phyloP scores from a whole-genome alignment of 1,139 yeast species.

The Hyphopichia buzzinii region DNA sequence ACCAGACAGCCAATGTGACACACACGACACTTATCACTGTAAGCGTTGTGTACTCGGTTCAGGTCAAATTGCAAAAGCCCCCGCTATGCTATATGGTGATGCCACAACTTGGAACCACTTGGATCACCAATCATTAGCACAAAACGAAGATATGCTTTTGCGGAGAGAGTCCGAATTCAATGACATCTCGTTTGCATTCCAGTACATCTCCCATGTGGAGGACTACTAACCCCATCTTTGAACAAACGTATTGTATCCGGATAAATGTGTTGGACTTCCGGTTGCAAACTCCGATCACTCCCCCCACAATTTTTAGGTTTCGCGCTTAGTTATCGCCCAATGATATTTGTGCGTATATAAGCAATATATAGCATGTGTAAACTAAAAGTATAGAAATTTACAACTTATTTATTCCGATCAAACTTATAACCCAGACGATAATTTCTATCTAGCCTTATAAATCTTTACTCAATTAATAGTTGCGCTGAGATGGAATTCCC shows the following conservation, averaged over 20 bases:
- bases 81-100: constrained; percentile 96
- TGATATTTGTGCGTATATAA: no score
- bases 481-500: constrained; percentile 24
- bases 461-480: no score
- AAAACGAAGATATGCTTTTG: constrained; percentile 74
- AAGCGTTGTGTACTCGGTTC: constrained; percentile 62
- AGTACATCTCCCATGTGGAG: constrained; percentile 73
- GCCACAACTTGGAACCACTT: constrained; percentile 97
- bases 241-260: background rate
- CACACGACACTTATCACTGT: constrained; percentile 91
- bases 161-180: constrained; percentile 67
- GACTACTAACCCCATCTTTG: constrained; percentile 2
- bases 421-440: no score
- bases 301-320: no score
- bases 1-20: constrained; percentile 72
- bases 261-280: background rate
- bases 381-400: no score
- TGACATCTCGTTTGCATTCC: constrained; percentile 85
- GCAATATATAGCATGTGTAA: no score
- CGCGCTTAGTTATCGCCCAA: no score
- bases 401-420: no score
- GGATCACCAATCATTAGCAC: constrained; percentile 54
- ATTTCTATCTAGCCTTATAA: no score
- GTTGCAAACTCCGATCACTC: background rate
- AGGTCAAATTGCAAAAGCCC: constrained; percentile 63